phyloP scores from a whole-genome alignment of 139 green algal genomes.

The Asterochloris sp. region DNA sequence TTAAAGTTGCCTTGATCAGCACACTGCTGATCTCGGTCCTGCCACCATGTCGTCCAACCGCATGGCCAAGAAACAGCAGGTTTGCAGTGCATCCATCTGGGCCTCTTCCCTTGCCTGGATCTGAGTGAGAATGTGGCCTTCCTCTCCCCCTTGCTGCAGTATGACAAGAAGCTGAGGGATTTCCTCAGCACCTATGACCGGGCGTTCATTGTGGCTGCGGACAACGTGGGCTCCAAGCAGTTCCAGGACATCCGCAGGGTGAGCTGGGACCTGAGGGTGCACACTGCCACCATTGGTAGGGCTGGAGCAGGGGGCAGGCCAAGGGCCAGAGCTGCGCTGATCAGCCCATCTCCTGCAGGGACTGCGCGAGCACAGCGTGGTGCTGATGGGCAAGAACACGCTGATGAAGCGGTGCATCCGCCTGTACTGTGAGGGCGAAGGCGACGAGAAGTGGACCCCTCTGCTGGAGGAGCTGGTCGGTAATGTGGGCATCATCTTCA shows the following conservation, averaged over 20 bases:
- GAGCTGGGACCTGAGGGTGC: background rate
- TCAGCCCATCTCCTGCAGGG: conserved; percentile 42
- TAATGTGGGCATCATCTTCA: conserved; percentile 99
- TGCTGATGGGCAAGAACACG: conserved; percentile 99
- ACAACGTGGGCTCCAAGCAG: conserved; percentile 99
- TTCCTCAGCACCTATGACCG: conserved; percentile 80
- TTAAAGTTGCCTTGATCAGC: conserved; percentile 79
- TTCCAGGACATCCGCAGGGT: conserved; percentile 96
- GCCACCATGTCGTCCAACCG: conserved; percentile 63
- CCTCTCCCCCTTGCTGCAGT: conserved; percentile 49
- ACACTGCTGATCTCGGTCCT: conserved; percentile 64
- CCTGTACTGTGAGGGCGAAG: conserved; percentile 88
- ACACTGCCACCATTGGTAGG: background rate
- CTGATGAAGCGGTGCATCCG: conserved; percentile 96
- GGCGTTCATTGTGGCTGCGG: conserved; percentile 92
- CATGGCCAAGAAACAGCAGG: conserved; percentile 72
- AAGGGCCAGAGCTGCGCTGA: background rate
- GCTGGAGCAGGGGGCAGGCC: background rate
- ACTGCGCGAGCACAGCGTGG: conserved; percentile 77
- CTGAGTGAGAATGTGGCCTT: background rate
- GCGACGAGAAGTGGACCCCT: conserved; percentile 79
- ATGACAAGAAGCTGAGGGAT: conserved; percentile 77
- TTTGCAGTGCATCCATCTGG: conserved; percentile 9
- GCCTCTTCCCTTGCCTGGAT: background rate
- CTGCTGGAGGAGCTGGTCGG: conserved; percentile 89